These are phyloP conservation scores for Excoecaria agallocha DNA, from an alignment of 345 rosid species.

Conservation along the genomic window DNA sequence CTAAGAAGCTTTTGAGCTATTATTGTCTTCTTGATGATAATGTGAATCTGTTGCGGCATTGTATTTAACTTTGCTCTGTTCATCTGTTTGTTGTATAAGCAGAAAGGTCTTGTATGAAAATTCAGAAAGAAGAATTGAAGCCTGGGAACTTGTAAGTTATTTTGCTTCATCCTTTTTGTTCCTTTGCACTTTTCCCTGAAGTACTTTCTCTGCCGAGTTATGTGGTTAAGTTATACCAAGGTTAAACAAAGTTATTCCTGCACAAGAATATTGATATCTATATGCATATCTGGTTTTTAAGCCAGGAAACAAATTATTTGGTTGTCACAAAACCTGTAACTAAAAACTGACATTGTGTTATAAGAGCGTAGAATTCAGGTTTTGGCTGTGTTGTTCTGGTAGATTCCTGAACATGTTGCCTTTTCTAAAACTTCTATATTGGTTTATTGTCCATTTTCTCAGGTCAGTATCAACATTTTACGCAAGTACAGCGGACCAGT, in stretches of 20 bases:
- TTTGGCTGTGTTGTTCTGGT: too few relatives aligned
- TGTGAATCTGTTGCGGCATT: not conserved
- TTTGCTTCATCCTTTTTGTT: constrained; percentile 10
- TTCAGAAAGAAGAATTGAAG: constrained; percentile 50
- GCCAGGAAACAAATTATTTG: too few relatives aligned
- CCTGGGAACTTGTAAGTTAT: constrained; percentile 76
- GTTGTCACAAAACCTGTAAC: too few relatives aligned
- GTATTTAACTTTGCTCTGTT: not conserved
- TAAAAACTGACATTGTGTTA: too few relatives aligned
- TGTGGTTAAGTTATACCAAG: not conserved
- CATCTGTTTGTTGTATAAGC: constrained; percentile 25
- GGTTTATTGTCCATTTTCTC: constrained; percentile 4
- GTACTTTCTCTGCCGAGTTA: not conserved
- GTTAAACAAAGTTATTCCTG: too few relatives aligned
- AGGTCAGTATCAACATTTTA: constrained; percentile 60
- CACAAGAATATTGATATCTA: too few relatives aligned
- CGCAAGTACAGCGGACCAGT: constrained; percentile 79
- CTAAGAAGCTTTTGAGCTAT: not conserved
- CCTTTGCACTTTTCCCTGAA: not conserved
- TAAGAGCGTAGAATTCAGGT: too few relatives aligned
- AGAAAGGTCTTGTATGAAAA: constrained; percentile 50
- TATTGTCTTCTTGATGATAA: not conserved
- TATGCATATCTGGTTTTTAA: too few relatives aligned
- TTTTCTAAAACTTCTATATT: not conserved
- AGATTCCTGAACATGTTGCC: not conserved